phyloP scores from a whole-genome alignment of 2,329 filamentous ascomycete species.

The Sarocladiaceae sp. region DNA sequence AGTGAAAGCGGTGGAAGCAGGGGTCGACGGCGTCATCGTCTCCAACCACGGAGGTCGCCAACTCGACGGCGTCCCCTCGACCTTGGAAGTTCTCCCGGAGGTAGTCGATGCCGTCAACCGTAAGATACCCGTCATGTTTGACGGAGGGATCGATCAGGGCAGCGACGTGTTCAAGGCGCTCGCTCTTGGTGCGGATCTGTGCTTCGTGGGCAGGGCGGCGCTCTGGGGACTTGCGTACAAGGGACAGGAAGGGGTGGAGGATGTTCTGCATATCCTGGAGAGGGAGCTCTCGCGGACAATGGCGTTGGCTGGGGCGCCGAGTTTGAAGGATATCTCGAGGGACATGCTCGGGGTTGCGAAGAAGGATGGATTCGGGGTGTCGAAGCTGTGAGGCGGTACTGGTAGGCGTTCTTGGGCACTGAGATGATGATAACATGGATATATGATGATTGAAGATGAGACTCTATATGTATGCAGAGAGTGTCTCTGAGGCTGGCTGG shows the following conservation, averaged over 20 bases:
- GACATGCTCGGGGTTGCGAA: too few relatives aligned
- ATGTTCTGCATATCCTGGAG: neutral
- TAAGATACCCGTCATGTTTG: slow-evolving; percentile 8
- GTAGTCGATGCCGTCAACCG: neutral
- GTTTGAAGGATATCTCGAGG: too few relatives aligned
- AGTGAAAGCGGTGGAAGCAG: slow-evolving; percentile 20
- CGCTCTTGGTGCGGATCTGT: slow-evolving; percentile 19
- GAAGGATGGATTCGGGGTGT: too few relatives aligned
- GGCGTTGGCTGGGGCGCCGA: too few relatives aligned
- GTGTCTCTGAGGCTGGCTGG: too few relatives aligned
- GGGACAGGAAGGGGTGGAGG: slow-evolving; percentile 10
- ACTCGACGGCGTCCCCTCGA: neutral
- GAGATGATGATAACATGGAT: too few relatives aligned
- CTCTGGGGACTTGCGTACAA: slow-evolving; percentile 12
- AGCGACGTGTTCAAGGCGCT: slow-evolving; percentile 22
- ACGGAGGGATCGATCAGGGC: slow-evolving; percentile 20
- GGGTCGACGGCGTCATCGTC: slow-evolving; percentile 24
- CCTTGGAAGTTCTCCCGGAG: neutral
- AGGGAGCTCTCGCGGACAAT: too few relatives aligned
- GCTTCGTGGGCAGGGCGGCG: slow-evolving; percentile 28
- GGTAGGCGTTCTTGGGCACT: too few relatives aligned
- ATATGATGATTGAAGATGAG: too few relatives aligned
- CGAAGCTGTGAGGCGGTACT: too few relatives aligned
- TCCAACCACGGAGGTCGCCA: slow-evolving; percentile 12
- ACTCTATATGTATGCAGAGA: too few relatives aligned